These are phyloP conservation scores for Solanum bulbocastanum DNA, from an alignment of 257 asterid species.

Conservation along the genomic window DNA sequence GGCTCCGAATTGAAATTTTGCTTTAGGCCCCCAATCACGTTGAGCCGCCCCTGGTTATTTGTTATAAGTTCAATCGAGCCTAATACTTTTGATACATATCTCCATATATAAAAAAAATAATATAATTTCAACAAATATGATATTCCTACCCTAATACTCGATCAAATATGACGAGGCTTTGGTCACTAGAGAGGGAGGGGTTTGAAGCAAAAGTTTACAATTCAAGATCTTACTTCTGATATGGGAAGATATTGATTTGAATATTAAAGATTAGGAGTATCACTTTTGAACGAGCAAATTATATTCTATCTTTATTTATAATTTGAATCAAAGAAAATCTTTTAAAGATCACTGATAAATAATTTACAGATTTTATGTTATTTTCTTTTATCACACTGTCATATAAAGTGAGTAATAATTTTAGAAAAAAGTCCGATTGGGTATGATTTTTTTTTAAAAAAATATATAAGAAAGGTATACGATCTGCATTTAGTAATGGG, in stretches of 20 bases:
- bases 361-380: not conserved
- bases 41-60: too few relatives aligned
- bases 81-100: not conserved
- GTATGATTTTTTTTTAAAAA: too few relatives aligned
- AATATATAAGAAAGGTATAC: not conserved
- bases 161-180: not conserved
- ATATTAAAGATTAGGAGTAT: not conserved
- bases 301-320: not conserved
- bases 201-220: not conserved
- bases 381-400: not conserved
- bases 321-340: too few relatives aligned
- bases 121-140: not conserved
- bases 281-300: not conserved
- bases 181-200: not conserved
- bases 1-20: too few relatives aligned
- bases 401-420: too few relatives aligned
- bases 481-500: not conserved
- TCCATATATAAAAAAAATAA: too few relatives aligned
- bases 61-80: not conserved
- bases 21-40: too few relatives aligned
- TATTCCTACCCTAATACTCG: not conserved
- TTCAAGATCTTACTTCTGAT: not conserved
- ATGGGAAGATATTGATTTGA: not conserved
- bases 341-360: not conserved
- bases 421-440: not conserved